Evolutionary conservation across 495 filamentous ascomycete species (phyloP).

Genomic region (Aspergillus leporis): DNA sequence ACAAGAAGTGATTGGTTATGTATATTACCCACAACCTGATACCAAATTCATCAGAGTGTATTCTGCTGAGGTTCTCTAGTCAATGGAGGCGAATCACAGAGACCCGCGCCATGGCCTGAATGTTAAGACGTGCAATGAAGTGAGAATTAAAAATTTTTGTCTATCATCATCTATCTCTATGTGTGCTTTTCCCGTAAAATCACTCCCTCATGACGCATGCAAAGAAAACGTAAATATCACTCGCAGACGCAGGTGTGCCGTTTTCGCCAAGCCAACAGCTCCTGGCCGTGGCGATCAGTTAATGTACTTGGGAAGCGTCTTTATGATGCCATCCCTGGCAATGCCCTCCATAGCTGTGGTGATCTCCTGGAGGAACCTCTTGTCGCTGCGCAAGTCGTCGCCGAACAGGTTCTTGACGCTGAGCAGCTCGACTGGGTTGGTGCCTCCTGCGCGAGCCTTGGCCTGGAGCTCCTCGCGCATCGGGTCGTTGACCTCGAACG

Average conservation of each 20-base stretch:
- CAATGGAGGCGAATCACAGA: no score
- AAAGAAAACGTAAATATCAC: slow-evolving; percentile 25
- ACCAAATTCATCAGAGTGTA: no score
- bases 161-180: slow-evolving; percentile 32
- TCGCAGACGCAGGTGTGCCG: slow-evolving; percentile 15
- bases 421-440: slow-evolving; percentile 37
- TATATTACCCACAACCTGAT: no score
- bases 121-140: no score
- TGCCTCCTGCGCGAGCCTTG: slow-evolving; percentile 38
- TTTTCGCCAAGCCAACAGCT: slow-evolving; percentile 13
- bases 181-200: slow-evolving; percentile 16
- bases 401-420: slow-evolving; percentile 46
- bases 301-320: slow-evolving; percentile 47
- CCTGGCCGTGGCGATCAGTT: slow-evolving; percentile 24
- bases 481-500: slow-evolving; percentile 43
- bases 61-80: no score
- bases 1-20: no score
- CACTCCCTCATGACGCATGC: slow-evolving; percentile 19
- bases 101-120: no score
- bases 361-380: slow-evolving; percentile 41
- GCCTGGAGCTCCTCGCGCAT: slow-evolving; percentile 46
- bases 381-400: slow-evolving; percentile 44
- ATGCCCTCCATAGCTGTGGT: slow-evolving; percentile 43
- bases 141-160: neutral
- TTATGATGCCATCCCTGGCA: slow-evolving; percentile 41